Evolutionary conservation across 768 basidiomycete genomes (phyloP).

Genomic region (Rhizopogon salebrosus): DNA sequence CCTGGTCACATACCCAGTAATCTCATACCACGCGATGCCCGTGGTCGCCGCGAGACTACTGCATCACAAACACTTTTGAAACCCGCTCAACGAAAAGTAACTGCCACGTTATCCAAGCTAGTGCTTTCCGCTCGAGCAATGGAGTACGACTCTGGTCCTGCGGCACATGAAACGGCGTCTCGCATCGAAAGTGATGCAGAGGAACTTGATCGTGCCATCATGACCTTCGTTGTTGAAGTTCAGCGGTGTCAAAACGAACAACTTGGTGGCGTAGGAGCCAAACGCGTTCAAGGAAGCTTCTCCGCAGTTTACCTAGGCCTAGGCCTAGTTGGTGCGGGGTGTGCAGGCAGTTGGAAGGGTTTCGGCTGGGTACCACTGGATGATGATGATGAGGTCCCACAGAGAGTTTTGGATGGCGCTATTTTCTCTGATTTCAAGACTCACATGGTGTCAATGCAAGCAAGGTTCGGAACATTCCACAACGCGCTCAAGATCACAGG

Average conservation of each 20-base stretch:
- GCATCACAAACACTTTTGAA: slow-evolving; percentile 60
- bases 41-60: slow-evolving; percentile 38
- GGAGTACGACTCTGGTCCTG: slow-evolving; percentile 70
- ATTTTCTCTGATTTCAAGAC: slow-evolving; percentile 50
- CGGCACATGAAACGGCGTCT: slow-evolving; percentile 55
- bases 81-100: slow-evolving; percentile 79
- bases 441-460: slow-evolving; percentile 45
- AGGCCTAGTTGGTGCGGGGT: slow-evolving; percentile 77
- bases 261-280: slow-evolving; percentile 25
- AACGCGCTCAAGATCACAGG: slow-evolving; percentile 16
- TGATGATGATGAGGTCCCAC: slow-evolving; percentile 41
- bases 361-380: slow-evolving; percentile 72
- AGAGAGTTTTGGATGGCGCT: slow-evolving; percentile 43
- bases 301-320: slow-evolving; percentile 60
- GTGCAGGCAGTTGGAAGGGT: slow-evolving; percentile 75
- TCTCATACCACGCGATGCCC: slow-evolving; percentile 45
- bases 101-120: slow-evolving; percentile 83
- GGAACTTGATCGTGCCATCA: slow-evolving; percentile 68
- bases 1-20: slow-evolving; percentile 57
- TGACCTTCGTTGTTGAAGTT: slow-evolving; percentile 66
- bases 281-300: slow-evolving; percentile 60
- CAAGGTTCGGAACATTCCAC: slow-evolving; percentile 35
- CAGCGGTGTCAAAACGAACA: slow-evolving; percentile 45
- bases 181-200: slow-evolving; percentile 74
- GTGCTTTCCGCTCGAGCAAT: slow-evolving; percentile 89